A percentile compares a stretch with the other conserved stretches of the same genome.
Conservation (phyloP, 2,329 filamentous ascomycete species). For the Aquanectria penicillioides region DNA sequence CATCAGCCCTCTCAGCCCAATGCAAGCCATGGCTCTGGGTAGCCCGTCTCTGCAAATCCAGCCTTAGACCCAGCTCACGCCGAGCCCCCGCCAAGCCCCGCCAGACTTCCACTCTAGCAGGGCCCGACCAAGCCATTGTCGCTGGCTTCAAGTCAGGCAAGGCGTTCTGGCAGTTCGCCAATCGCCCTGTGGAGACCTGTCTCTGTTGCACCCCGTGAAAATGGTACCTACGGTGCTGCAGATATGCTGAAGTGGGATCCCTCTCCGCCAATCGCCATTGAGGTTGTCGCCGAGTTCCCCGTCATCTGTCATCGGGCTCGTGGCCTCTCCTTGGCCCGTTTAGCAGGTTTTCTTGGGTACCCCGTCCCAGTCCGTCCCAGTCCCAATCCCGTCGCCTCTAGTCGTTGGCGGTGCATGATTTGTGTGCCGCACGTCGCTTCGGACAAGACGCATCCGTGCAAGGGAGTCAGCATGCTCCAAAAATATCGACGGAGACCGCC, state of each 20-base stretch:
- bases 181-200: constrained; percentile 14
- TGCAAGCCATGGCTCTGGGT: constrained; percentile 2
- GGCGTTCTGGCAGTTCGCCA: constrained; percentile 25
- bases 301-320: not conserved
- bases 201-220: not conserved
- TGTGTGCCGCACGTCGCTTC: not conserved
- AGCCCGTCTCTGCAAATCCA: constrained; percentile 6
- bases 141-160: constrained; percentile 26
- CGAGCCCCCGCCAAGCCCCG: constrained; percentile 34
- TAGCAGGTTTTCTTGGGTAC: too few species aligned
- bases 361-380: too few species aligned
- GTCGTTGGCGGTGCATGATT: too few species aligned
- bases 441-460: too few species aligned
- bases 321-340: too few species aligned
- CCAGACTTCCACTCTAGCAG: constrained; percentile 33
- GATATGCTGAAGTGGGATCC: not conserved
- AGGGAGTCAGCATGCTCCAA: constrained; percentile 7
- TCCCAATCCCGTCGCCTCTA: too few species aligned
- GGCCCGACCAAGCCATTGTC: constrained; percentile 30
- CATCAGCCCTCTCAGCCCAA: constrained; percentile 20
- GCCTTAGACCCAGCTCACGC: constrained; percentile 14
- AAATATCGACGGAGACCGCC: constrained; percentile 11
- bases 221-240: not conserved
- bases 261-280: too few species aligned
- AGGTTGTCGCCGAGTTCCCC: not conserved